Conservation (phyloP, 1,284 basidiomycete genomes). For the Macrocystidia cucumis region DNA sequence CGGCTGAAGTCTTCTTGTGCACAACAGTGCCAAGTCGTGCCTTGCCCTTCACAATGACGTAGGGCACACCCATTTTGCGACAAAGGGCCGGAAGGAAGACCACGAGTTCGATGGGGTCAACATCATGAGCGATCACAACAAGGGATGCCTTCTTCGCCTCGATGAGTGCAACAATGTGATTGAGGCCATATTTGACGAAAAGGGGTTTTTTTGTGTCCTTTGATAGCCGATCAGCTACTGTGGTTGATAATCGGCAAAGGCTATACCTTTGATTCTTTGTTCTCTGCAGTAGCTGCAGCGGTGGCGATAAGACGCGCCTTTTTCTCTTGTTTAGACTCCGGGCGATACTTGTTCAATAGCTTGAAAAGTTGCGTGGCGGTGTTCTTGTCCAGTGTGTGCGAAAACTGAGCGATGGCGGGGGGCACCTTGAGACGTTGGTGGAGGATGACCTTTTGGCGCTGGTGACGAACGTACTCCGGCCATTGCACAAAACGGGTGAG, state of each 20-base stretch:
- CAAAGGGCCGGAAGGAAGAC: constrained; percentile 98
- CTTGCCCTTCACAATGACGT: constrained; percentile 98
- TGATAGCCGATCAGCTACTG: constrained; percentile 12
- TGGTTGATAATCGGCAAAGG: constrained; percentile 2
- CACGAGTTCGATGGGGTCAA: constrained; percentile 98
- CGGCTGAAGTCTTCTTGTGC: constrained; percentile 97
- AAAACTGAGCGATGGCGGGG: constrained; percentile 97
- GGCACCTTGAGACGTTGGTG: constrained; percentile 98
- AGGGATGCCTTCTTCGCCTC: constrained; percentile 97
- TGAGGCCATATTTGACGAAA: constrained; percentile 95
- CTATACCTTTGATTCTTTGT: too few relatives aligned
- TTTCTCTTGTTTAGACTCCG: constrained; percentile 96
- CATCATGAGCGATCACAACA: constrained; percentile 96
- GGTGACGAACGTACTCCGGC: constrained; percentile 98
- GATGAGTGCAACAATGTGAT: constrained; percentile 93
- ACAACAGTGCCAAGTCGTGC: constrained; percentile 95
- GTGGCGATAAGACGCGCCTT: constrained; percentile 82
- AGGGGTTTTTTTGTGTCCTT: constrained; percentile 88
- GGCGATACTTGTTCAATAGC: constrained; percentile 94
- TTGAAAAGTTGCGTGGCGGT: constrained; percentile 98
- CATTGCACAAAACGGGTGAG: constrained; percentile 99
- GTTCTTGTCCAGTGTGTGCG: constrained; percentile 99
- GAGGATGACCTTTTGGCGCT: constrained; percentile 98
- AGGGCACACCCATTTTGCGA: constrained; percentile 98
- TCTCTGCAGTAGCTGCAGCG: constrained; percentile 73